These are phyloP conservation scores for Phaffia australis DNA, from an alignment of 768 basidiomycete species.

Conservation along the genomic window DNA sequence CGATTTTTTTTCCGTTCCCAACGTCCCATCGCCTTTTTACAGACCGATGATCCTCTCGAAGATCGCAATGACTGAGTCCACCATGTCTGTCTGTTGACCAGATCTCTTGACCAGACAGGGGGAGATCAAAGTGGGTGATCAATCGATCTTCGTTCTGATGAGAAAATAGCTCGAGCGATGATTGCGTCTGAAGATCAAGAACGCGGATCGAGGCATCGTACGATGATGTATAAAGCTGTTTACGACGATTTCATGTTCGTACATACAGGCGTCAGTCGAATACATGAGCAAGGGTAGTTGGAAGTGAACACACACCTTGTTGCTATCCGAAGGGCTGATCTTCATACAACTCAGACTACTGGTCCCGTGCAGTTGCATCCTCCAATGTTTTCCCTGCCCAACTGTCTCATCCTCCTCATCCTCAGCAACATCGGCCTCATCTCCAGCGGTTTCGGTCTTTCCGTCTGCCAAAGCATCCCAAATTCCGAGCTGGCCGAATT, in stretches of 20 bases:
- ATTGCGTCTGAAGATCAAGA: slow-evolving; percentile 36
- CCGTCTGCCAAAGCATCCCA: slow-evolving; percentile 28
- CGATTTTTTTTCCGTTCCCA: slow-evolving; percentile 35
- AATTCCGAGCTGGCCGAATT: slow-evolving; percentile 37
- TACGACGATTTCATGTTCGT: neutral
- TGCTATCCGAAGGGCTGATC: slow-evolving; percentile 36
- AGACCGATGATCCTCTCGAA: slow-evolving; percentile 32
- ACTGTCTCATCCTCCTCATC: slow-evolving; percentile 23
- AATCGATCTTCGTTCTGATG: slow-evolving; percentile 37
- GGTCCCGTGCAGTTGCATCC: slow-evolving; percentile 36
- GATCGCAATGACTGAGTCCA: slow-evolving; percentile 37
- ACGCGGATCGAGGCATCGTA: slow-evolving; percentile 42
- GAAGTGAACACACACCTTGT: slow-evolving; percentile 28
- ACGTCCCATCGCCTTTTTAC: slow-evolving; percentile 30
- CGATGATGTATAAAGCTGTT: slow-evolving; percentile 37
- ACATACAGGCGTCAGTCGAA: neutral
- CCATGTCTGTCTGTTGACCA: slow-evolving; percentile 33
- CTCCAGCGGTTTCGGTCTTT: slow-evolving; percentile 27
- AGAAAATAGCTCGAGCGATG: slow-evolving; percentile 38
- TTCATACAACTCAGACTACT: slow-evolving; percentile 38
- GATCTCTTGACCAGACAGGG: slow-evolving; percentile 33
- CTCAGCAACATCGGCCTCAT: slow-evolving; percentile 29
- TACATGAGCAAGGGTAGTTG: too few relatives aligned
- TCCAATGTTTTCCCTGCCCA: slow-evolving; percentile 31
- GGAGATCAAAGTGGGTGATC: slow-evolving; percentile 40